Evolutionary conservation across 2,329 filamentous ascomycete genomes (phyloP).

Genomic region (Penicillium fuscoglaucum): DNA sequence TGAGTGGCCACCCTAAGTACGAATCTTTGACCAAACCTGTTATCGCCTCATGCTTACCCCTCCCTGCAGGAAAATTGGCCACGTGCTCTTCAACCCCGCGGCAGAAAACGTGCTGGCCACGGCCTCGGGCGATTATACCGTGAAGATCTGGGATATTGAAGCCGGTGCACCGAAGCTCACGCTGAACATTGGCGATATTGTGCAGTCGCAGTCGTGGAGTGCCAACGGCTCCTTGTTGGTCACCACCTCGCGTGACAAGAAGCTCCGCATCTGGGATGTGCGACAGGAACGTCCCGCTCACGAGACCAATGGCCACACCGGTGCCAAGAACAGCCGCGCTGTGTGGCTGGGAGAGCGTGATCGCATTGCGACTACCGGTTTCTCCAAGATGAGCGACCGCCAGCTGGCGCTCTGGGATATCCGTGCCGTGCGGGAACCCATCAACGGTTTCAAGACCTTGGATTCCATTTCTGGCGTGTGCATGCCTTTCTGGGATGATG

Average conservation of each 20-base stretch:
- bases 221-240: constrained; percentile 81
- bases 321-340: constrained; percentile 94
- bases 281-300: constrained; percentile 86
- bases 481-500: constrained; percentile 99
- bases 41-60: constrained; percentile 24
- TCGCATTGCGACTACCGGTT: constrained; percentile 91
- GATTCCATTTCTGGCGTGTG: constrained; percentile 97
- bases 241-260: constrained; percentile 97
- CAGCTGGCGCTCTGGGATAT: constrained; percentile 96
- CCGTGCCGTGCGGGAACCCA: constrained; percentile 72
- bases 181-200: constrained; percentile 85
- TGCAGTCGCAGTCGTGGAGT: constrained; percentile 95
- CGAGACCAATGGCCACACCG: constrained; percentile 80
- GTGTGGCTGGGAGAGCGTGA: constrained; percentile 98
- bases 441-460: constrained; percentile 84
- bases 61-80: constrained; percentile 79
- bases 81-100: constrained; percentile 95
- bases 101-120: constrained; percentile 95
- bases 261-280: constrained; percentile 95
- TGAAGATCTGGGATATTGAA: constrained; percentile 94
- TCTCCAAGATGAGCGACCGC: constrained; percentile 97
- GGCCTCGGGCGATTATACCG: constrained; percentile 87
- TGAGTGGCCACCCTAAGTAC: constrained; percentile 83
- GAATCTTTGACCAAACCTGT: constrained; percentile 21
- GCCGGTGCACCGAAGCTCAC: constrained; percentile 72